A percentile compares a stretch with the other conserved stretches of the same genome.
These are phyloP conservation scores for Escallonia herrerae DNA, from an alignment of 129 eudicot genomes.

Conservation along the genomic window DNA sequence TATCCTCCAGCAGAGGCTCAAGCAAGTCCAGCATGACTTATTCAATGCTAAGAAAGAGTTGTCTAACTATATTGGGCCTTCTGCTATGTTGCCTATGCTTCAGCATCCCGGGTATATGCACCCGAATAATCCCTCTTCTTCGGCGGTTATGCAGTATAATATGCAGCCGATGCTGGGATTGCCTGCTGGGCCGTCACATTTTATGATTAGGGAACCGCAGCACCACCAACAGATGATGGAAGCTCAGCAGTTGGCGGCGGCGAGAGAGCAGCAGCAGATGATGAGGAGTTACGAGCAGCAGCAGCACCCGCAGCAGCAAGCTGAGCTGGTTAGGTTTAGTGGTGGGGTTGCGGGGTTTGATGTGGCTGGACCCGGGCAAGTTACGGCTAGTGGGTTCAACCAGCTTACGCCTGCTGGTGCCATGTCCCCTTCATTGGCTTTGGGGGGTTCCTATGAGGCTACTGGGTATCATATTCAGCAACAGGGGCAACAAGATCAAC, in stretches of 20 bases:
- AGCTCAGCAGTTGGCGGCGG: slow-evolving; percentile 41
- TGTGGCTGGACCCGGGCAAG: slow-evolving; percentile 1
- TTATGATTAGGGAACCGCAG: slow-evolving; percentile 37
- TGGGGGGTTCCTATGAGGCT: slow-evolving; percentile 32
- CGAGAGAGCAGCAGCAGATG: slow-evolving; percentile 41
- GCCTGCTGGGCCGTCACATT: slow-evolving; percentile 28
- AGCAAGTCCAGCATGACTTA: slow-evolving; percentile 57
- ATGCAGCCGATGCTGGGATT: slow-evolving; percentile 51
- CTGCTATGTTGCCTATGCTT: slow-evolving; percentile 56
- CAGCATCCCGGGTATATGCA: slow-evolving; percentile 43
- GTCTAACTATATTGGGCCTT: slow-evolving; percentile 59
- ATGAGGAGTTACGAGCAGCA: slow-evolving; percentile 39
- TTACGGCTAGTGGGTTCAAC: slow-evolving; percentile 30
- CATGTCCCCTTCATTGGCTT: slow-evolving; percentile 25
- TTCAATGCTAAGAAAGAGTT: slow-evolving; percentile 55
- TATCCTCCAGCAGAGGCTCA: slow-evolving; percentile 55
- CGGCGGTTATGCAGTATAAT: slow-evolving; percentile 36
- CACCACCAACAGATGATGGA: slow-evolving; percentile 49
- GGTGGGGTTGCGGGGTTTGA: slow-evolving; percentile 27
- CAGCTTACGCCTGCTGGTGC: slow-evolving; percentile 15
- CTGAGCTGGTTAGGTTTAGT: slow-evolving; percentile 31
- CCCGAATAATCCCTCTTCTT: slow-evolving; percentile 7
- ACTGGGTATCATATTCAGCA: slow-evolving; percentile 18
- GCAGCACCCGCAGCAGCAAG: slow-evolving; percentile 22
- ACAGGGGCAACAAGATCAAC: slow-evolving; percentile 15